Percentiles rank a stretch among this genome's conserved stretches.
Evolutionary conservation across 2,329 filamentous ascomycete species (phyloP).

Genomic region (Pseudocercospora crystallina): DNA sequence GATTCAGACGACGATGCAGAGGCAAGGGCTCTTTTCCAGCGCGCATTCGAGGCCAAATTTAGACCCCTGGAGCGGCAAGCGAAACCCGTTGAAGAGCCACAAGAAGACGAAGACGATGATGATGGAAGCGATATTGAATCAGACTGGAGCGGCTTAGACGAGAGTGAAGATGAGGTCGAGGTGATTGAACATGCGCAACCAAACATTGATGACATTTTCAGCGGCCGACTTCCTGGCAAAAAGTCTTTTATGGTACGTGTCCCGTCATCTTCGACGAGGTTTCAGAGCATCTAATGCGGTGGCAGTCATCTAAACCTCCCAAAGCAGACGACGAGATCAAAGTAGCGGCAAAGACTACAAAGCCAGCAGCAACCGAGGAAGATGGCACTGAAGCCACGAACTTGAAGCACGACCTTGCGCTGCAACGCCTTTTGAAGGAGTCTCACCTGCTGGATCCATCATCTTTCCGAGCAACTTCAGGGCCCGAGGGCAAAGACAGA

Average conservation of each 20-base stretch:
- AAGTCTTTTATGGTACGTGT: constrained; percentile 72
- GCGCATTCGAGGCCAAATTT: constrained; percentile 87
- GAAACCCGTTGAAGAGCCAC: constrained; percentile 28
- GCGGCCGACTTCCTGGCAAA: constrained; percentile 50
- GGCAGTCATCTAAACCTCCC: constrained; percentile 52
- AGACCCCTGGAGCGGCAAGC: constrained; percentile 53
- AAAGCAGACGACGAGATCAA: constrained; percentile 25
- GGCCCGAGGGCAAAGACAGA: constrained; percentile 65
- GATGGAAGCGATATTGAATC: constrained; percentile 41
- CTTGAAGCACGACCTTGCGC: constrained; percentile 85
- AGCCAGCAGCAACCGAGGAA: constrained; percentile 35
- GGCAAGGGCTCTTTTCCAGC: constrained; percentile 73
- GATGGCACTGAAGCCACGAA: constrained; percentile 63
- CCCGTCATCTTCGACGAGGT: not conserved
- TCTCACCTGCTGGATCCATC: constrained; percentile 77
- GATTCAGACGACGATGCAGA: constrained; percentile 39
- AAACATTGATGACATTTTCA: constrained; percentile 35
- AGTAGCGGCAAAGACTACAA: constrained; percentile 27
- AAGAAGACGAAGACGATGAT: constrained; percentile 27
- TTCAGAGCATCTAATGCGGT: constrained; percentile 13
- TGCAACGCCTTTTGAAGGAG: constrained; percentile 87
- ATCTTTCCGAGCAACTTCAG: constrained; percentile 50
- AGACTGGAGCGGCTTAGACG: constrained; percentile 64
- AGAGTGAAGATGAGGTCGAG: constrained; percentile 40
- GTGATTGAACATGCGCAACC: constrained; percentile 41